phyloP scores from a whole-genome alignment of 495 filamentous ascomycete genomes.

The Penicillium salamii region DNA sequence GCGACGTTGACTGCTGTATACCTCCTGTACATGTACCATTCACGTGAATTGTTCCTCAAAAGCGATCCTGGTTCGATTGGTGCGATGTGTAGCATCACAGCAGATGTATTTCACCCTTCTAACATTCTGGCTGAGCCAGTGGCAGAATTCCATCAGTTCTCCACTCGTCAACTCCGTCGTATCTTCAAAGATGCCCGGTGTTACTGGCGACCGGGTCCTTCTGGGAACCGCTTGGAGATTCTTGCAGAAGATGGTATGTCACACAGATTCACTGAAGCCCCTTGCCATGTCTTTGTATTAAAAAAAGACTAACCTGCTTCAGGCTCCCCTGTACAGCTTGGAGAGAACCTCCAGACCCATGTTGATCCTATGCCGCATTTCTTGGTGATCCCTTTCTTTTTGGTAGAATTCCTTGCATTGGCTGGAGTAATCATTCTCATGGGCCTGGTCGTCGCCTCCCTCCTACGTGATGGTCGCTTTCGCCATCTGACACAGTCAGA shows the following conservation, averaged over 20 bases:
- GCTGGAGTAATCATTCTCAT: constrained; percentile 36
- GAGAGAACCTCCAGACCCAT: constrained; percentile 21
- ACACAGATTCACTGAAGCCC: neutral
- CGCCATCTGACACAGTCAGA: constrained; percentile 35
- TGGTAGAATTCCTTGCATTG: constrained; percentile 37
- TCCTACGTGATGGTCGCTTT: constrained; percentile 33
- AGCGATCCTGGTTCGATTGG: constrained; percentile 41
- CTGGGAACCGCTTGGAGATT: constrained; percentile 35
- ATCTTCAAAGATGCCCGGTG: constrained; percentile 33
- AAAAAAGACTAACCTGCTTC: constrained; percentile 3
- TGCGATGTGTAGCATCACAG: constrained; percentile 42
- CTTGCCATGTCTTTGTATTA: neutral
- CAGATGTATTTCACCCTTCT: constrained; percentile 32
- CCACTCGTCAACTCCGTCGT: constrained; percentile 35
- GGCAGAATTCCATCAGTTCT: constrained; percentile 37
- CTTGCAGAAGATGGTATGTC: constrained; percentile 31
- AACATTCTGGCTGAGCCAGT: constrained; percentile 33
- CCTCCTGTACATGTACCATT: constrained; percentile 31
- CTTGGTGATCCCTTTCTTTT: constrained; percentile 39
- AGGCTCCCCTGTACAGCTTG: constrained; percentile 29
- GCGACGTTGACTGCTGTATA: constrained; percentile 24
- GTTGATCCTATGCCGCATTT: constrained; percentile 42
- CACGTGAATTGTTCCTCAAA: constrained; percentile 33
- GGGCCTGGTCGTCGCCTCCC: constrained; percentile 29
- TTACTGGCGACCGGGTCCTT: constrained; percentile 31